Evolutionary conservation across 2,329 filamentous ascomycete species (phyloP).

Genomic region (Hypoxylon sp.): DNA sequence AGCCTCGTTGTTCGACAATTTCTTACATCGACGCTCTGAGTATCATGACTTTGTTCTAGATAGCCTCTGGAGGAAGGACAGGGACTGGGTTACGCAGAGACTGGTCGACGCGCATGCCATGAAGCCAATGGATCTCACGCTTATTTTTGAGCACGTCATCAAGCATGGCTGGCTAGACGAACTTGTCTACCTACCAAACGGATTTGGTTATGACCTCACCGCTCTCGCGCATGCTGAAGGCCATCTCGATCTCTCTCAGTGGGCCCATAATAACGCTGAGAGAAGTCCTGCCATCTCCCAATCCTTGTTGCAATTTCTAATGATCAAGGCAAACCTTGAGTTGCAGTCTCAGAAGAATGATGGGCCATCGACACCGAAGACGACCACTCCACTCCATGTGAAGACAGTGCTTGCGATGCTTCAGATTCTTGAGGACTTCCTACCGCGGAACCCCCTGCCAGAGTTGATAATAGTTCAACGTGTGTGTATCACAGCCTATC

Average conservation of each 20-base stretch:
- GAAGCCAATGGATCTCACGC: conserved; percentile 74
- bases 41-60: conserved; percentile 91
- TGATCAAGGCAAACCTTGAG: conserved; percentile 87
- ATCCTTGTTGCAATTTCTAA: conserved; percentile 82
- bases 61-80: conserved; percentile 91
- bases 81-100: conserved; percentile 84
- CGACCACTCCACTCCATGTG: conserved; percentile 82
- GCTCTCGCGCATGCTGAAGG: conserved; percentile 86
- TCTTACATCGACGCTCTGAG: conserved; percentile 81
- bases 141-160: conserved; percentile 83
- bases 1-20: conserved; percentile 83
- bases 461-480: conserved; percentile 86
- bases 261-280: conserved; percentile 79
- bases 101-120: conserved; percentile 82
- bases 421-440: conserved; percentile 80
- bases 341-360: conserved; percentile 78
- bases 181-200: conserved; percentile 81
- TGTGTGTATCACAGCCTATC: conserved; percentile 91
- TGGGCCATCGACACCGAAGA: conserved; percentile 65
- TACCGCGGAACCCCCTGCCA: conserved; percentile 69
- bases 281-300: conserved; percentile 76
- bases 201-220: conserved; percentile 88
- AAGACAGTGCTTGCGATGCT: conserved; percentile 87
- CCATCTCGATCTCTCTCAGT: conserved; percentile 83
- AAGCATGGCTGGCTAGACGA: conserved; percentile 88